Conservation (phyloP, 768 basidiomycete species). For the Amanita polypyramis region DNA sequence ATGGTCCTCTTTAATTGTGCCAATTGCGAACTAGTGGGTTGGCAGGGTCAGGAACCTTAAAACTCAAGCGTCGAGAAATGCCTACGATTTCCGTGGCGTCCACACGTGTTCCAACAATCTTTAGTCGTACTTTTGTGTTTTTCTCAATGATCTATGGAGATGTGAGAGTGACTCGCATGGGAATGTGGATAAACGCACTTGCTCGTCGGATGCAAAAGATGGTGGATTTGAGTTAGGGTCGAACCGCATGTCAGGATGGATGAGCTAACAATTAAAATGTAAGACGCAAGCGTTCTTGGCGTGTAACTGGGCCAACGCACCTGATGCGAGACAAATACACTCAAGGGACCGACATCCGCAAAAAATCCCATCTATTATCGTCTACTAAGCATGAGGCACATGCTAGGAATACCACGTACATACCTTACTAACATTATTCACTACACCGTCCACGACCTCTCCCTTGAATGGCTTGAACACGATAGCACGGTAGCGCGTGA, state of each 20-base stretch:
- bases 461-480: constrained; percentile 99
- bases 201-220: constrained; percentile 85
- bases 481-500: constrained; percentile 89
- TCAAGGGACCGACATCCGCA: constrained; percentile 88
- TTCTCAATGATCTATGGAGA: constrained; percentile 75
- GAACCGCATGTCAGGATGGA: constrained; percentile 89
- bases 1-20: constrained; percentile 97
- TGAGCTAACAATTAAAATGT: constrained; percentile 44
- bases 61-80: constrained; percentile 6
- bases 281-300: background rate
- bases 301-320: constrained; percentile 29
- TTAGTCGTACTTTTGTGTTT: constrained; percentile 83
- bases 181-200: constrained; percentile 32
- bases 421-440: constrained; percentile 93
- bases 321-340: constrained; percentile 93
- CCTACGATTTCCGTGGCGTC: constrained; percentile 96
- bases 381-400: background rate
- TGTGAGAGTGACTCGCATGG: background rate
- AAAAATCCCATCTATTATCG: constrained; percentile 89
- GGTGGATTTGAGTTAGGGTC: constrained; percentile 97
- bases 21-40: constrained; percentile 79
- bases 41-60: background rate
- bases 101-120: constrained; percentile 96
- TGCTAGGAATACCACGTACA: background rate
- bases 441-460: constrained; percentile 94